Conservation (phyloP, 164 flowering plant species). For the Hamamelis virginiana region DNA sequence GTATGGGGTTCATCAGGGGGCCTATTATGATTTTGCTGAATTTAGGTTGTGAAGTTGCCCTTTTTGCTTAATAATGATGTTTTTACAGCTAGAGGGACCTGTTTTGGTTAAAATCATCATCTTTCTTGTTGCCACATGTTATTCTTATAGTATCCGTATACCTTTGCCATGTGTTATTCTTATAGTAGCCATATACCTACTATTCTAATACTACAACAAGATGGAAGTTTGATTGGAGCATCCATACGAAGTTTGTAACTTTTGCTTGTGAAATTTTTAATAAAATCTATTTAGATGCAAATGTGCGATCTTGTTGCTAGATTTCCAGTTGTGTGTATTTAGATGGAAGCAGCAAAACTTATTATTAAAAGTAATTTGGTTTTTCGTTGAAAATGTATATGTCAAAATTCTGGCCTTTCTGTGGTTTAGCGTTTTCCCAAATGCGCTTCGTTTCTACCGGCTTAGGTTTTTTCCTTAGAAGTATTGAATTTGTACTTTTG, state of each 20-base stretch:
- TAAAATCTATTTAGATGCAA: neutral
- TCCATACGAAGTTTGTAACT: neutral
- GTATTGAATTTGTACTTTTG: too few species aligned
- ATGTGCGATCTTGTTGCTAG: neutral
- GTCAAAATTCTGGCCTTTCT: too few species aligned
- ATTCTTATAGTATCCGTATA: too few species aligned
- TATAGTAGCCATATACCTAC: neutral
- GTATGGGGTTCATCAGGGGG: slow-evolving; percentile 10
- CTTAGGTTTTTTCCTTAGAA: too few species aligned
- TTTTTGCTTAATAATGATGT: neutral
- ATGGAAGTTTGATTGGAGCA: too few species aligned
- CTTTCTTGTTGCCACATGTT: neutral
- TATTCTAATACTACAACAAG: too few species aligned
- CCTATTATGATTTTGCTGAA: neutral
- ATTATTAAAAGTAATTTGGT: too few species aligned
- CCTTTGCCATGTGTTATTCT: too few species aligned
- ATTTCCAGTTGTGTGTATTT: neutral
- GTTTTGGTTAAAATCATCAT: neutral
- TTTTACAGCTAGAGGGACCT: neutral
- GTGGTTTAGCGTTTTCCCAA: too few species aligned
- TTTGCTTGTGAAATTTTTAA: neutral
- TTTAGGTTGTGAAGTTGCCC: neutral
- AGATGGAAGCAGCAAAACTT: neutral
- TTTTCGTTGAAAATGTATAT: too few species aligned
- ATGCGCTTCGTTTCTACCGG: too few species aligned